phyloP scores from a whole-genome alignment of 2,329 filamentous ascomycete genomes.

The Arthrobotrys megalospora region DNA sequence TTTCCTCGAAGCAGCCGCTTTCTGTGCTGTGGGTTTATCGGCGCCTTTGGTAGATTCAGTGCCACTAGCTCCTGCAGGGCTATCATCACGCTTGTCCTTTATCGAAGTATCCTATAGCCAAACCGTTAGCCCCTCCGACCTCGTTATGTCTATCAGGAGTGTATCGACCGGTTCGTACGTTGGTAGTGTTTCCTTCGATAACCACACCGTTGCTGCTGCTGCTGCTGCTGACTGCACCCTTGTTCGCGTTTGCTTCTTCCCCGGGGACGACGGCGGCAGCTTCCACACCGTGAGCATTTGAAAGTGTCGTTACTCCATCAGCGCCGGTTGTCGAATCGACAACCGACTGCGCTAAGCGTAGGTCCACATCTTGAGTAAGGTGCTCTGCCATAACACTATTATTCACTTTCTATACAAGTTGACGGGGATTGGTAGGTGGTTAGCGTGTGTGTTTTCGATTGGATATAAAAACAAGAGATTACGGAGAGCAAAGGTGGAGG shows the following conservation, averaged over 20 bases:
- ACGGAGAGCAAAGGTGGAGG: not conserved
- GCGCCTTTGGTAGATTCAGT: conserved; percentile 68
- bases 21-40: conserved; percentile 64
- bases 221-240: conserved; percentile 43
- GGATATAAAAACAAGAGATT: not conserved
- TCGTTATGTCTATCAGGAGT: not conserved
- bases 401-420: conserved; percentile 67
- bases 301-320: conserved; percentile 70
- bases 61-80: conserved; percentile 64
- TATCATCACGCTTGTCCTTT: conserved; percentile 61
- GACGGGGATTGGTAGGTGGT: not conserved
- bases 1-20: conserved; percentile 73
- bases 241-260: conserved; percentile 60
- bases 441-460: not conserved
- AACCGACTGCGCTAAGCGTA: conserved; percentile 73
- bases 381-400: conserved; percentile 74
- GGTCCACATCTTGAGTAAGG: conserved; percentile 75
- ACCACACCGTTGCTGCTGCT: conserved; percentile 37
- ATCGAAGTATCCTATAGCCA: conserved; percentile 47
- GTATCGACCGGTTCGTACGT: conserved; percentile 35
- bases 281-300: conserved; percentile 67
- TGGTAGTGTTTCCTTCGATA: conserved; percentile 44
- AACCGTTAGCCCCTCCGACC: conserved; percentile 36
- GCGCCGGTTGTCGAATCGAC: conserved; percentile 72
- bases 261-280: conserved; percentile 63